Evolutionary conservation across 352 stramenopile species (phyloP), one percentile per base, ranked within the genome.

Genomic region (Globisporangium polare): DNA sequence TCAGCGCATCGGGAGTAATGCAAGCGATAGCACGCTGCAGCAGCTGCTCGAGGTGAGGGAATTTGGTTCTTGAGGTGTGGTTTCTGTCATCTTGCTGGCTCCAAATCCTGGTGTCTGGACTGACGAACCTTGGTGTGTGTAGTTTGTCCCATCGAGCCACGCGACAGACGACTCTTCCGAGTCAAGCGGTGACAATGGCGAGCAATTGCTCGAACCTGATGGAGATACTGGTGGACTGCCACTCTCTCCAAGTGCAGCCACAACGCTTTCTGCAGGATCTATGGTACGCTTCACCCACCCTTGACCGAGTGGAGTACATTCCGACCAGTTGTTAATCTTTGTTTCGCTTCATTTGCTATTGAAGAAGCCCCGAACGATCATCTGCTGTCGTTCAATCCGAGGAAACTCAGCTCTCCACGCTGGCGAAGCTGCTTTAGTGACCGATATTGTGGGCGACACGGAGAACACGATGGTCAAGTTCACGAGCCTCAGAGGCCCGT

Each of bases 391-490:
- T 37, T 58, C 43, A 1, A 8, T 22, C 1, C 17, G 49, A 10
- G 42, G 46, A 9, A 22, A 22, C 15, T 6, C 37, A 0, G 35
- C 43, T 0, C 51, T 90, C 15, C 24, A 59, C 51, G 75, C 71
- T 13, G 58, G 77, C 13, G 77, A 90, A 68, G 61, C 69, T 2
- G 75, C 69, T 2, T 29, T 85, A 7, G 42, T 90, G 35, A 69
- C 53, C 8, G 74, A 76, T 5, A 64, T 90, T 42, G 68, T 89
- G 12, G 75, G 73, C 2, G 81, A 90, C 22, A 53, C 64, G 8
- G 77, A 78, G 22, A 86, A 71, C 35, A 67, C 72, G 31, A 83
- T 60, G 17, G 63, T 90, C 64, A 90, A 88, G 58, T 49, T 74
- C 5, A 39, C 68, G 17, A 68, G 69, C 17, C 65, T 86, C 37